phyloP scores from a whole-genome alignment of 495 filamentous ascomycete genomes.

The Trichoderma parareesei region DNA sequence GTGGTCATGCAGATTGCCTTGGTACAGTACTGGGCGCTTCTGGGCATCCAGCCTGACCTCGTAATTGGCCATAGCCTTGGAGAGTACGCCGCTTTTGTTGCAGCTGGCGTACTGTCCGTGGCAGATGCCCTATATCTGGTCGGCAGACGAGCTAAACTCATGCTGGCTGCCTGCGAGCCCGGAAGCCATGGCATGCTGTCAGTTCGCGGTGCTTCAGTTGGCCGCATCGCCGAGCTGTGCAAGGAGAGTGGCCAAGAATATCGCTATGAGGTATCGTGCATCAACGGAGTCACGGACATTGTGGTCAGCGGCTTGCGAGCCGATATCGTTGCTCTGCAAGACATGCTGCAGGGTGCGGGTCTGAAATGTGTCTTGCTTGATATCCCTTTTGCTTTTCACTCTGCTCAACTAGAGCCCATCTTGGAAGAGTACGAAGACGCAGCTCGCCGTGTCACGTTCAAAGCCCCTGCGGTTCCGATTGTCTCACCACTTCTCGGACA shows the following conservation, averaged over 20 bases:
- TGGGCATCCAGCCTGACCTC: slow-evolving; percentile 66
- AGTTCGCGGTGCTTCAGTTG: slow-evolving; percentile 39
- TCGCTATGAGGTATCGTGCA: slow-evolving; percentile 45
- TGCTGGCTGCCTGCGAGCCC: slow-evolving; percentile 61
- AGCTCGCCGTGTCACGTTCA: slow-evolving; percentile 49
- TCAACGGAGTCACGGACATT: slow-evolving; percentile 53
- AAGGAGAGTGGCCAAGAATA: neutral
- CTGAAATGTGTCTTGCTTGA: slow-evolving; percentile 61
- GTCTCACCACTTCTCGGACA: slow-evolving; percentile 62
- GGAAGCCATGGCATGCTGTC: slow-evolving; percentile 67
- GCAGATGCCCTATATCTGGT: slow-evolving; percentile 75
- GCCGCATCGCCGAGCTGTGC: slow-evolving; percentile 22
- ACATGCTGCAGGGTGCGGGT: slow-evolving; percentile 46
- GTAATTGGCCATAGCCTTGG: slow-evolving; percentile 83
- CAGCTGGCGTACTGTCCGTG: slow-evolving; percentile 69
- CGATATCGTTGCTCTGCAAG: slow-evolving; percentile 49
- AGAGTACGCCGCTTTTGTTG: slow-evolving; percentile 80
- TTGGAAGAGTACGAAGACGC: slow-evolving; percentile 55
- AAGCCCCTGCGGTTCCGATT: slow-evolving; percentile 53
- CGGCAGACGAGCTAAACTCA: slow-evolving; percentile 65
- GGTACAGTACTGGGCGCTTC: slow-evolving; percentile 67
- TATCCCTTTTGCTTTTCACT: slow-evolving; percentile 76
- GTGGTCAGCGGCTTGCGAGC: slow-evolving; percentile 48
- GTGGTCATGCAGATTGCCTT: slow-evolving; percentile 80
- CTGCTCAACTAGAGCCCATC: slow-evolving; percentile 70